phyloP scores from a whole-genome alignment of 495 filamentous ascomycete genomes.

The Apiosordaria backusii region DNA sequence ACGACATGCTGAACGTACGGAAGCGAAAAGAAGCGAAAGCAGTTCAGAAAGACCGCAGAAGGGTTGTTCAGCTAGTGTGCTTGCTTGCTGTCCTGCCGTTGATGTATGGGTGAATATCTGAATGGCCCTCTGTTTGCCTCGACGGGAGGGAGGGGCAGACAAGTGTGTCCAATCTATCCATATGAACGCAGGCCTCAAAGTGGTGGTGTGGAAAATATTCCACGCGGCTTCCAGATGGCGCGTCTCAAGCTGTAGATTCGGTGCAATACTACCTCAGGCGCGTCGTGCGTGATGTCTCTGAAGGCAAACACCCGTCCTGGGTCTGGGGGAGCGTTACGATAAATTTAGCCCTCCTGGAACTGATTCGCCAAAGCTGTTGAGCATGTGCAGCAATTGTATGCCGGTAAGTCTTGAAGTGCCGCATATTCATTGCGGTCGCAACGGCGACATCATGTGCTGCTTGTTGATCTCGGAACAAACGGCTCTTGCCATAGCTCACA shows the following conservation, averaged over 20 bases:
- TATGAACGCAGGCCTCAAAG: not conserved
- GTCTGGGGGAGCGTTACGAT: constrained; percentile 10
- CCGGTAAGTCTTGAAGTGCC: constrained; percentile 21
- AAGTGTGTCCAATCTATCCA: not conserved
- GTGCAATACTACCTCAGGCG: constrained; percentile 17
- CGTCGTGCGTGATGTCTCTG: constrained; percentile 12
- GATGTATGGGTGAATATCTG: not conserved
- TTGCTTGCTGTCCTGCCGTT: not conserved
- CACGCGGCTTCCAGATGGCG: constrained; percentile 18
- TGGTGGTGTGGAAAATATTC: constrained; percentile 14
- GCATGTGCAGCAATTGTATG: constrained; percentile 11
- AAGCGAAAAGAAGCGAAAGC: constrained; percentile 4
- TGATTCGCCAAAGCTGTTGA: constrained; percentile 17
- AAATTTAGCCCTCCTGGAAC: constrained; percentile 18
- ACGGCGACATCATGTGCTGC: not conserved
- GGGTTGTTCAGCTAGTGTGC: not conserved
- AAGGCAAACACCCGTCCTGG: constrained; percentile 19
- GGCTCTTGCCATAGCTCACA: not conserved
- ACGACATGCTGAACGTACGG: not conserved
- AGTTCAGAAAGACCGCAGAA: not conserved
- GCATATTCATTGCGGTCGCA: constrained; percentile 21
- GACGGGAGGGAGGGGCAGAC: not conserved
- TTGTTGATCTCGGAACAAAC: not conserved
- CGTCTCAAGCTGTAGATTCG: constrained; percentile 9
- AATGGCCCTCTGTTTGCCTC: not conserved